A percentile compares a stretch with the other conserved stretches of the same genome.
phyloP scores from a whole-genome alignment of 2,329 filamentous ascomycete species.

The Aspergillus costaricaensis region DNA sequence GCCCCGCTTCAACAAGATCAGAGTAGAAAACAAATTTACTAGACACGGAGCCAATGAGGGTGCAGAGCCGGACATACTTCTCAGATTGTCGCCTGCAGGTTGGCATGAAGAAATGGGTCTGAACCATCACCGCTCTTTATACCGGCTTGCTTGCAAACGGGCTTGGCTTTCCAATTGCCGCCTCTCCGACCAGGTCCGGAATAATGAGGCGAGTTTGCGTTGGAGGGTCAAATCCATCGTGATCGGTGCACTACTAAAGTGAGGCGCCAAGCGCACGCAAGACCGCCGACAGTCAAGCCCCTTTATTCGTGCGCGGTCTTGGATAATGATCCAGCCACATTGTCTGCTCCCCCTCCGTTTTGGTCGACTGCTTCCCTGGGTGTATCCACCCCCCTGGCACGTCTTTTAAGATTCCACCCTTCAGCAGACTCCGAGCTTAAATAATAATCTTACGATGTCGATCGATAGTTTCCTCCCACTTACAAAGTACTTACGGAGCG shows the following conservation, averaged over 20 bases:
- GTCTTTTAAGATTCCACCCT: not conserved
- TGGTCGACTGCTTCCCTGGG: not conserved
- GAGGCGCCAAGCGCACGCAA: constrained; percentile 24
- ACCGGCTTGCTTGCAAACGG: constrained; percentile 11
- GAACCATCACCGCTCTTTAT: constrained; percentile 19
- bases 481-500: not conserved
- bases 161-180: constrained; percentile 16
- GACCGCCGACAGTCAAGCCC: constrained; percentile 11
- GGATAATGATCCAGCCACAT: constrained; percentile 13
- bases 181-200: constrained; percentile 12
- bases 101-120: constrained; percentile 1
- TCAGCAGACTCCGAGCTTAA: constrained; percentile 11
- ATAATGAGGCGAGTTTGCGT: constrained; percentile 26
- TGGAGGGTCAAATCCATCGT: constrained; percentile 16
- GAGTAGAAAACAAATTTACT: not conserved
- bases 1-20: not conserved
- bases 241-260: constrained; percentile 21
- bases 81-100: not conserved
- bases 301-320: constrained; percentile 14
- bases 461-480: not conserved
- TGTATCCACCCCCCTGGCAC: not conserved
- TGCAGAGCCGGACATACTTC: not conserved
- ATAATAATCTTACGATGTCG: constrained; percentile 7
- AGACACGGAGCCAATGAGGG: constrained; percentile 1
- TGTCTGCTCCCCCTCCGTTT: not conserved